A percentile compares a stretch with the other conserved stretches of the same genome.
phyloP scores from a whole-genome alignment of 768 basidiomycete genomes.

The Lentinula boryana region DNA sequence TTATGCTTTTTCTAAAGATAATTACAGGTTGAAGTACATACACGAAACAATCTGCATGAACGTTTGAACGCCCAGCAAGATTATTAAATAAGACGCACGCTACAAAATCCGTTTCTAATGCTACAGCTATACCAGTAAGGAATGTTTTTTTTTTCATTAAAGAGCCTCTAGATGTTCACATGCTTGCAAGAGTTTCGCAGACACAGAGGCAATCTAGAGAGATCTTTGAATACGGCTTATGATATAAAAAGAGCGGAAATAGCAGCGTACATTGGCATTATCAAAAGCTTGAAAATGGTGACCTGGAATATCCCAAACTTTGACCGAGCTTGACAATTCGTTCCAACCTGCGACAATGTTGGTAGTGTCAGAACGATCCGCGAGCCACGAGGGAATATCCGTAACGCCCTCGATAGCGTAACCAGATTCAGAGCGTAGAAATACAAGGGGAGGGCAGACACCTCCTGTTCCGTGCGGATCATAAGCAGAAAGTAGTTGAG shows the following conservation, averaged over 20 bases:
- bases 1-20: too few relatives aligned
- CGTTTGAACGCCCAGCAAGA: not conserved
- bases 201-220: conserved; percentile 23
- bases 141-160: not conserved
- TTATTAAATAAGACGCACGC: not conserved
- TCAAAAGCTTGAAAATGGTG: conserved; percentile 6
- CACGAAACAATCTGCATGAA: not conserved
- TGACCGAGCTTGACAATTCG: not conserved
- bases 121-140: not conserved
- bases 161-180: conserved; percentile 19
- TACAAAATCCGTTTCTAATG: not conserved
- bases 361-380: conserved; percentile 3
- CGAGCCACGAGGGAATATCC: conserved; percentile 28
- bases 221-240: not conserved
- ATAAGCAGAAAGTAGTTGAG: conserved; percentile 42
- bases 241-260: not conserved
- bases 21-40: not conserved
- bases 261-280: conserved; percentile 35
- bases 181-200: conserved; percentile 22
- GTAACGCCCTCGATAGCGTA: conserved; percentile 18
- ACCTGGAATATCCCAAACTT: conserved; percentile 4
- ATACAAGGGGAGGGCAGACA: conserved; percentile 30
- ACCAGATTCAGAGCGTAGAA: conserved; percentile 48
- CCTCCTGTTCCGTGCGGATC: conserved; percentile 22
- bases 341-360: not conserved